phyloP scores from a whole-genome alignment of 2,329 filamentous ascomycete genomes.

The Penicillium concentricum region DNA sequence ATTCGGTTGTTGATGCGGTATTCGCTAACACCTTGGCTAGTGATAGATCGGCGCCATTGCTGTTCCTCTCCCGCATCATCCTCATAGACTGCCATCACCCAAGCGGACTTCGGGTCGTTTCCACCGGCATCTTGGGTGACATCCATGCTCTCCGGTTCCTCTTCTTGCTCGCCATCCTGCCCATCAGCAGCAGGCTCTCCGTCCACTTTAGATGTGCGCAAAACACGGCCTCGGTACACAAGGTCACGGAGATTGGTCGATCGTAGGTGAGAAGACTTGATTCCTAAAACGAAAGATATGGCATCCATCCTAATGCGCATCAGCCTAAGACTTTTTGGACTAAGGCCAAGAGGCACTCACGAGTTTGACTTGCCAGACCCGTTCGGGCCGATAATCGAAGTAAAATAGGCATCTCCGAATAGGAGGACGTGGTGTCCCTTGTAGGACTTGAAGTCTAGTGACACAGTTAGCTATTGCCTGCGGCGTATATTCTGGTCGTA shows the following conservation, averaged over 20 bases:
- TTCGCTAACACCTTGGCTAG: slow-evolving; percentile 81
- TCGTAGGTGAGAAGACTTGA: slow-evolving; percentile 96
- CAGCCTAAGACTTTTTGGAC: slow-evolving; percentile 12
- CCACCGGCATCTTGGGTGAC: slow-evolving; percentile 59
- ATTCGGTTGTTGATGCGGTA: slow-evolving; percentile 94
- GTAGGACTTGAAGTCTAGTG: slow-evolving; percentile 95
- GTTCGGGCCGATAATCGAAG: slow-evolving; percentile 98
- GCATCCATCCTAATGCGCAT: slow-evolving; percentile 78
- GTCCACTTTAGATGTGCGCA: slow-evolving; percentile 90
- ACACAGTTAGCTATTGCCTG: slow-evolving; percentile 29
- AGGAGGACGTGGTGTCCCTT: slow-evolving; percentile 92
- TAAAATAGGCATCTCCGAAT: slow-evolving; percentile 98
- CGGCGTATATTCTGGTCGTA: slow-evolving; percentile 19
- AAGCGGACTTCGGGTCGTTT: slow-evolving; percentile 87
- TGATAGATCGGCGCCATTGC: slow-evolving; percentile 94
- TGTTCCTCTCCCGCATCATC: slow-evolving; percentile 95
- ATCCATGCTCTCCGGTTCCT: slow-evolving; percentile 57
- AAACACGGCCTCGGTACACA: slow-evolving; percentile 90
- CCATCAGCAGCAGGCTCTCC: slow-evolving; percentile 66
- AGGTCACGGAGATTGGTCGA: slow-evolving; percentile 92
- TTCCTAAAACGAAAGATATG: slow-evolving; percentile 97
- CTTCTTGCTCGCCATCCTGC: slow-evolving; percentile 61
- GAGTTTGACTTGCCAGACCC: slow-evolving; percentile 99
- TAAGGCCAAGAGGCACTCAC: slow-evolving; percentile 52
- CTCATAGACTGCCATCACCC: slow-evolving; percentile 99